Evolutionary conservation across 805 yeast genomes (phyloP), one percentile per base, ranked within the genome.

Genomic region (Blastobotrys robertii): DNA sequence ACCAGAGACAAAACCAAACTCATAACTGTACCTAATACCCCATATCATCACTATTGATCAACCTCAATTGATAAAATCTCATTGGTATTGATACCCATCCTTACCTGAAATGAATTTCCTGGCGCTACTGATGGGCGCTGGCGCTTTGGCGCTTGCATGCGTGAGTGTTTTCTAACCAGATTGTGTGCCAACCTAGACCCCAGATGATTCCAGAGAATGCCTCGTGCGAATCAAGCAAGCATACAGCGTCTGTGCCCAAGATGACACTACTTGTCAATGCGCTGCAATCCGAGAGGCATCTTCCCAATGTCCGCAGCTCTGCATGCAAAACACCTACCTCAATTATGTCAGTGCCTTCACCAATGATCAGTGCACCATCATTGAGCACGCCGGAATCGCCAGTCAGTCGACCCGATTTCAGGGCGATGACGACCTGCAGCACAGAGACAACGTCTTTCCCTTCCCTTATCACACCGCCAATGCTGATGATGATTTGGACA

Each of bases 391-490:
- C 30, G 13, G 12, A 11, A 10, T 30, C 16, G 15, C 31, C 14
- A 33, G 42, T n/a, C 49, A 45, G 15, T 37, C 47, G 11, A 43
- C 44, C 35, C 38, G 52, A 25, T 49, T 50, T 39, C 46, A 38
- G 12, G 52, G 51, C 7, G 51, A 50, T 30, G 37, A 38, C 12
- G 38, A 39, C 7, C 39, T 45, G 14, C 53, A 51, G 34, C 50
- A 51, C 38, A 42, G 48, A 10, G 52, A 50, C 42, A 45, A 49
- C 33, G 16, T 16, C 9, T 35, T 47, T n/a, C 47, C 41, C 14
- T 31, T 38, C 31, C 43, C 41, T 5, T 36, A 36, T 28, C 46
- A 43, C 10, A 32, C 37, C 10, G 36, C 11, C 36, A 10, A 33
- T 35, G 46, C 30, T 6, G 29, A 22, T 14, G 35, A 8, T 6